These are phyloP conservation scores for Betula pendula DNA, from an alignment of 306 rosid genomes.

Conservation along the genomic window DNA sequence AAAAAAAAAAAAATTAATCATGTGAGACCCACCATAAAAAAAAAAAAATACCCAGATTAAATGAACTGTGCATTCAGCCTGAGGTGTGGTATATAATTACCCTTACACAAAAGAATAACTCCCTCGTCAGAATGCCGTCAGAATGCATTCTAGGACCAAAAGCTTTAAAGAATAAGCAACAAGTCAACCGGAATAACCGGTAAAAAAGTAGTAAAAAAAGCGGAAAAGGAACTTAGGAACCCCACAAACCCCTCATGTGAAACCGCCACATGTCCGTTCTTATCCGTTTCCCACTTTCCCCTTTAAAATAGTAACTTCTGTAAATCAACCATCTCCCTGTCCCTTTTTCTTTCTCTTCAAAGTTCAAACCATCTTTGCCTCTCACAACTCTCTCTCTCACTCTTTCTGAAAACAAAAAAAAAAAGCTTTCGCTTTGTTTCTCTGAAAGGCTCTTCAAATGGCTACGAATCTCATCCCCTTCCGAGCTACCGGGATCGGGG, in stretches of 20 bases:
- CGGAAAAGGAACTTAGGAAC: slow-evolving; percentile 16
- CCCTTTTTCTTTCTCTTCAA: neutral
- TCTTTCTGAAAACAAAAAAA: neutral
- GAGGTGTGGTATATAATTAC: too few relatives aligned
- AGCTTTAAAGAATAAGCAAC: neutral
- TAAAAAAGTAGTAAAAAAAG: slow-evolving; percentile 35
- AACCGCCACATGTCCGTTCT: slow-evolving; percentile 52
- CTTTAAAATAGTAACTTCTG: slow-evolving; percentile 28
- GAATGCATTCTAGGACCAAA: neutral
- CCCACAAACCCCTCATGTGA: slow-evolving; percentile 11
- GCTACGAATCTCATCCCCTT: slow-evolving; percentile 47
- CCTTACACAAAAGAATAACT: too few relatives aligned
- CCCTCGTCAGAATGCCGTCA: neutral
- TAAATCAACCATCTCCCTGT: neutral
- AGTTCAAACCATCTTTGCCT: neutral
- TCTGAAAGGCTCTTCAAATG: slow-evolving; percentile 30
- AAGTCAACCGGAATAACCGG: slow-evolving; percentile 35
- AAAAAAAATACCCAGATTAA: too few relatives aligned
- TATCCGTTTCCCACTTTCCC: slow-evolving; percentile 47
- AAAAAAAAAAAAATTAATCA: too few relatives aligned
- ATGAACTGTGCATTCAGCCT: too few relatives aligned
- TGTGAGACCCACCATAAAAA: too few relatives aligned
- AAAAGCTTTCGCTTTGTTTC: neutral
- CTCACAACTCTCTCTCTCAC: neutral
- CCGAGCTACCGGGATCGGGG: slow-evolving; percentile 38